Base-by-base conservation (phyloP, 257 asterid species). In the Thymus mandschuricus region DNA sequence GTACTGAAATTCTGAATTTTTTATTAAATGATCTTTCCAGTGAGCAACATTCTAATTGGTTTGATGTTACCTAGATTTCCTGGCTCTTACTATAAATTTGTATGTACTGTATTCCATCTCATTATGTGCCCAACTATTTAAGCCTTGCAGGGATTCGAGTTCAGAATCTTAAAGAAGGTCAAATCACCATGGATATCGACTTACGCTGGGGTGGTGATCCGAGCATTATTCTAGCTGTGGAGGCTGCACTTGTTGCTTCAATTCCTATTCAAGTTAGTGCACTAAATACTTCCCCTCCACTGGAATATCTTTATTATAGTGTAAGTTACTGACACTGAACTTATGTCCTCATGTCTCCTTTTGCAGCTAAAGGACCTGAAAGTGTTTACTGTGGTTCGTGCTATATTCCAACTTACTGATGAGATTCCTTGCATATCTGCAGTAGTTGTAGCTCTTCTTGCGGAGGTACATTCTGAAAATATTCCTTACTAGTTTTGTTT, bases 161-260 rank as follows among this genome's bases (percentile, higher is more conserved):
- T 78, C 99, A 95, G 89, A 95, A 92, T 83, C 96, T 95, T 66
- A 95, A 95, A 79, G 88, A 89, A 73, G 99, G 99, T 67, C 99
- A 95, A 81, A 92, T 95, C 77, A 95, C 96, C 4, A 95, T 95
- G 99, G 99, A 95, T 75, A 92, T 95, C 66, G 99, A 95, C 83
- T 79, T 95, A 50, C 89, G 99, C 43, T 95, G 97, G 97, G 99
- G 99, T 78, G 99, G 99, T 78, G 97, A 95, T 83, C 99, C 99
- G 48, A 95, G 84, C 83, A 95, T 95, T 65, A 64, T 95, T 72
- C 79, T 95, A 82, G 98, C 89, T 70, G 98, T 87, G 69, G 97
- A 92, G 87, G 99, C 98, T 71, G 97, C 98, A 46, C 75, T 79
- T 40, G 99, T 95, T 83, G 99, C 99, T 78, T 89, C 96, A 44